These are phyloP conservation scores for Lentinus polychrous DNA, from an alignment of 1,284 basidiomycete species.

Conservation along the genomic window DNA sequence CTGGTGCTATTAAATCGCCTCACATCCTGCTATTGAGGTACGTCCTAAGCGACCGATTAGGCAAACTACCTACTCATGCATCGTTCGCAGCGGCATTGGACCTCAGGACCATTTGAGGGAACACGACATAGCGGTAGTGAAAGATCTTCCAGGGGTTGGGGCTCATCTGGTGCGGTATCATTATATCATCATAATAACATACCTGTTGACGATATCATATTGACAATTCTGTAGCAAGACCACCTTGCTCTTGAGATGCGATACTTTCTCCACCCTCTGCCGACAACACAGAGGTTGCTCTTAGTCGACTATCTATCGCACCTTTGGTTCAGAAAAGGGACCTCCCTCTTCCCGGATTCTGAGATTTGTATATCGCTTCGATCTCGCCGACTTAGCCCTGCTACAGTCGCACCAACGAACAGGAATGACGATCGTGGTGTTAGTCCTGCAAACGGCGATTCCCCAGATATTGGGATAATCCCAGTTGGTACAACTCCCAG, in stretches of 20 bases:
- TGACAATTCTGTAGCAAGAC: conserved; percentile 8
- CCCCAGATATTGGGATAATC: conserved; percentile 33
- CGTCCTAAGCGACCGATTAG: too few relatives aligned
- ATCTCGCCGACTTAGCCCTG: conserved; percentile 18
- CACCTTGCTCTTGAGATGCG: conserved; percentile 2
- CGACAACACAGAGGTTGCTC: conserved; percentile 14
- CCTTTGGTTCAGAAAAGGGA: conserved; percentile 22
- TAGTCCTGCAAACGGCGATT: conserved; percentile 16
- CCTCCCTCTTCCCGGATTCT: conserved; percentile 24
- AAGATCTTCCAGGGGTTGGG: conserved; percentile 11
- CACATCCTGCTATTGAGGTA: conserved; percentile 1
- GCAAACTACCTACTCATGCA: not conserved
- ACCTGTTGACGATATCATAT: not conserved
- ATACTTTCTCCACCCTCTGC: not conserved
- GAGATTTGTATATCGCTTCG: conserved; percentile 22
- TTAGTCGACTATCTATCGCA: conserved; percentile 24
- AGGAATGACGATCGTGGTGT: conserved; percentile 8
- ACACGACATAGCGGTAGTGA: conserved; percentile 5
- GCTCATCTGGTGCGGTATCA: conserved; percentile 7
- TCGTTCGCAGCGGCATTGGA: conserved; percentile 8
- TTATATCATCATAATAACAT: not conserved
- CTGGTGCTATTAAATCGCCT: conserved; percentile 1
- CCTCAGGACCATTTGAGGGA: conserved; percentile 6
- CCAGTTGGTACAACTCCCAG: conserved; percentile 11
- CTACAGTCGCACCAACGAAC: conserved; percentile 4